Evolutionary conservation across 2,329 filamentous ascomycete genomes (phyloP), one percentile per base, ranked within the genome.

Genomic region (Penicillium olsonii): DNA sequence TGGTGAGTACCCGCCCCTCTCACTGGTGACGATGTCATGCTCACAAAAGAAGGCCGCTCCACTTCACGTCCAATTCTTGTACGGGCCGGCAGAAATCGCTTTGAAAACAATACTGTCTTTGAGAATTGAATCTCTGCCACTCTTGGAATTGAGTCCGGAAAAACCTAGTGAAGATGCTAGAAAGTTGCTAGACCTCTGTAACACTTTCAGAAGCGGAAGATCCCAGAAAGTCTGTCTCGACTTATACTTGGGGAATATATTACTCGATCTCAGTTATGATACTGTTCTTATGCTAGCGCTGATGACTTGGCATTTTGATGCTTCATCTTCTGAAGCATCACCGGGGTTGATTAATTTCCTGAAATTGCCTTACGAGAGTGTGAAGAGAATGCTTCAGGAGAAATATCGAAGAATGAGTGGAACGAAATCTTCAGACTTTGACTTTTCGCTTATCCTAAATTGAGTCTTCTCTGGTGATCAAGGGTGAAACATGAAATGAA

Each of bases 221-320:
- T n/a, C n/a, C n/a, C n/a, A n/a, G n/a, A n/a, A n/a, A n/a, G n/a
- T n/a, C n/a, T n/a, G n/a, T n/a, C n/a, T n/a, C n/a, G n/a, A n/a
- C n/a, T n/a, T n/a, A n/a, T 14, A 2, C 1, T 6, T n/a, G 6
- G 10, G 20, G 15, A 17, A 46, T 19, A 19, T 18, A 5, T 17
- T 41, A 42, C 29, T 1, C 2, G 5, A 14, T 3, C 43, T 45
- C 12, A 40, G 35, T 45, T 45, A 45, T 45, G 4, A 11, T 39
- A 12, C 19, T 45, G 4, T 40, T 35, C 4, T 46, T 1, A 46
- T 46, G 14, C 37, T 34, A 5, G 37, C 20, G 11, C 27, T 46
- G 15, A 46, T 41, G 1, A 41, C 44, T 41, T 46, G 20, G 37
- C 20, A 46, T 35, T 47, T 47, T 41, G 9, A 37, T 26, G 3